Conservation (phyloP, 345 rosid species). For the Eucalyptus viminalis region DNA sequence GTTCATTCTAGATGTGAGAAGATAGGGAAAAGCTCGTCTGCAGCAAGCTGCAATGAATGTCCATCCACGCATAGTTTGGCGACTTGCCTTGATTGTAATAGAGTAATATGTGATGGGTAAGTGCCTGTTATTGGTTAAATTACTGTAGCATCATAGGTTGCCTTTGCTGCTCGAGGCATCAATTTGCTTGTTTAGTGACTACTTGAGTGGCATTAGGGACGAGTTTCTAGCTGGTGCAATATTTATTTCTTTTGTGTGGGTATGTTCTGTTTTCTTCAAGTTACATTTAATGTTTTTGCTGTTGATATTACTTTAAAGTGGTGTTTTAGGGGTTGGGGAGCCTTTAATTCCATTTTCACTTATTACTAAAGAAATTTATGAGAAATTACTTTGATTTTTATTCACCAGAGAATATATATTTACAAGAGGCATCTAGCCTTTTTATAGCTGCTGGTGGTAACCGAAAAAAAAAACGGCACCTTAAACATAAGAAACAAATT, state of each 20-base stretch:
- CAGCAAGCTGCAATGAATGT: constrained; percentile 41
- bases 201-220: neutral
- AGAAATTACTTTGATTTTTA: too few relatives aligned
- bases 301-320: neutral
- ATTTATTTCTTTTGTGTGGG: neutral
- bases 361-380: neutral
- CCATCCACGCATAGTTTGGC: constrained; percentile 34
- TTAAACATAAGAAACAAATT: too few relatives aligned
- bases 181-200: neutral
- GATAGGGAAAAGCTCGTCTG: constrained; percentile 24
- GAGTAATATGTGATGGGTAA: constrained; percentile 52
- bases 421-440: too few relatives aligned
- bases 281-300: neutral
- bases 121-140: neutral
- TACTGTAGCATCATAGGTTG: neutral
- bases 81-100: constrained; percentile 48
- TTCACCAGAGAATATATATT: too few relatives aligned
- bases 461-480: too few relatives aligned
- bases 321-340: neutral
- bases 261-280: neutral
- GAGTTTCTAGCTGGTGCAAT: neutral
- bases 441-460: too few relatives aligned
- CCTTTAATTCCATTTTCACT: neutral
- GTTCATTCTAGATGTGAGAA: constrained; percentile 42
- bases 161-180: neutral